Base-by-base conservation (phyloP, 768 basidiomycete species). In the Pilatotrama ljubarskyi region DNA sequence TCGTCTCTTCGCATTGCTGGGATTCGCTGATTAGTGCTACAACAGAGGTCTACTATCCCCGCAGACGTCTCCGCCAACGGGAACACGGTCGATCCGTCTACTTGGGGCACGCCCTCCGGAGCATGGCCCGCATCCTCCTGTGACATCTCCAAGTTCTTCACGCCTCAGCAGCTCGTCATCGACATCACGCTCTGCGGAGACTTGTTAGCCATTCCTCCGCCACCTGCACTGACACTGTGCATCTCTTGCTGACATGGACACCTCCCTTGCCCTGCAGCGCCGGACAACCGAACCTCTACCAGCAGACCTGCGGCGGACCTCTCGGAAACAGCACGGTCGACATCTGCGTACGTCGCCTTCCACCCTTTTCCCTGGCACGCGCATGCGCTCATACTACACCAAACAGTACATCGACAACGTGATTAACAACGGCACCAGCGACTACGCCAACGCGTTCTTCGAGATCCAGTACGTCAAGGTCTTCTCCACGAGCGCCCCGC, bases 391-490 rank as follows among this genome's bases (percentile, higher is more conserved):
- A 22, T 3, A 15, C 51, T 24, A 10, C 17, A n/a, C n/a, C n/a
- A n/a, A n/a, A n/a, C 51, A 63, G 62, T 82, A 84, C 70, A 74
- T 79, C 47, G 77, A 79, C 61, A 80, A 80, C 68, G 83, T 85
- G 18, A 75, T 79, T 35, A 78, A 81, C 43, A 73, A 78, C 51
- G 73, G 77, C 48, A 71, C 76, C 17, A 72, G 74, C 51, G 58
- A 58, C 53, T 83, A 75, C 72, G 78, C 78, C 64, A 61, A 73
- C 25, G 82, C 82, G 0, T 85, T 81, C 71, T 90, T 87, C 64
- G 85, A 87, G 69, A 76, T 89, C 68, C 76, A 78, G 47, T 83
- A 82, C 63, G 72, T 90, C 54, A 81, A 82, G 13, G 81, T 82
- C 3, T 87, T 84, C 56, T 66, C 65, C 59, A 44, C 40, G 46